Percentiles rank a stretch among this genome's conserved stretches.
phyloP scores from a whole-genome alignment of 2,329 filamentous ascomycete genomes.

The Ophioceras dolichostomum region DNA sequence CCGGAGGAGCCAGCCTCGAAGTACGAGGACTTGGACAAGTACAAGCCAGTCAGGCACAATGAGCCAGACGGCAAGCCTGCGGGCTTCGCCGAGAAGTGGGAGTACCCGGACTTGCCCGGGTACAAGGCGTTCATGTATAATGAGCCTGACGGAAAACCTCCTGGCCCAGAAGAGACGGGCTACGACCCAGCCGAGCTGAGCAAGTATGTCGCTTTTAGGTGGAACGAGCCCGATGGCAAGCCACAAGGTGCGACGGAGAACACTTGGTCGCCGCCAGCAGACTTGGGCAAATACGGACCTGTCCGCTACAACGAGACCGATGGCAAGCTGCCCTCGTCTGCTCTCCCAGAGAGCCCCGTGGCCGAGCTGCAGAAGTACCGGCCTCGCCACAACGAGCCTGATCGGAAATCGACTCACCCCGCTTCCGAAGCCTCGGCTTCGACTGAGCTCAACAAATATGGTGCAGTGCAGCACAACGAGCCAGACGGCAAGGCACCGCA shows the following conservation, averaged over 20 bases:
- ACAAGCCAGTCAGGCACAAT: constrained; percentile 15
- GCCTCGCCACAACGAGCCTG: too few relatives aligned
- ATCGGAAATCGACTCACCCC: not conserved
- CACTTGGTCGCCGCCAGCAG: too few relatives aligned
- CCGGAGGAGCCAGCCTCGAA: constrained; percentile 15
- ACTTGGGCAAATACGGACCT: too few relatives aligned
- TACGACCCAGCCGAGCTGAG: constrained; percentile 8
- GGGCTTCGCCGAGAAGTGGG: not conserved
- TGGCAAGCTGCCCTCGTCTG: constrained; percentile 4
- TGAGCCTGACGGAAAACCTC: constrained; percentile 13
- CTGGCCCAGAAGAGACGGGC: constrained; percentile 1
- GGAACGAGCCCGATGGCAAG: constrained; percentile 13
- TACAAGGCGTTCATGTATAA: constrained; percentile 24
- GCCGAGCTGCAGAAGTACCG: too few relatives aligned
- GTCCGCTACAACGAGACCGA: constrained; percentile 12
- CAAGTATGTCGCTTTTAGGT: constrained; percentile 10
- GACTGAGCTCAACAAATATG: constrained; percentile 20
- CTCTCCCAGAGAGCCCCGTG: too few relatives aligned
- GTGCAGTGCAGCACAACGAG: constrained; percentile 21
- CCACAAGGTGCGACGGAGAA: not conserved
- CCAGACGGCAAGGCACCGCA: constrained; percentile 12
- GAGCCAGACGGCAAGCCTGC: constrained; percentile 8
- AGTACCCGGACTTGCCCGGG: constrained; percentile 25
- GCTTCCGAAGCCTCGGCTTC: constrained; percentile 12
- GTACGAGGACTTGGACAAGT: constrained; percentile 29